Conservation (phyloP, 257 asterid species). For the Primulina tabacum region DNA sequence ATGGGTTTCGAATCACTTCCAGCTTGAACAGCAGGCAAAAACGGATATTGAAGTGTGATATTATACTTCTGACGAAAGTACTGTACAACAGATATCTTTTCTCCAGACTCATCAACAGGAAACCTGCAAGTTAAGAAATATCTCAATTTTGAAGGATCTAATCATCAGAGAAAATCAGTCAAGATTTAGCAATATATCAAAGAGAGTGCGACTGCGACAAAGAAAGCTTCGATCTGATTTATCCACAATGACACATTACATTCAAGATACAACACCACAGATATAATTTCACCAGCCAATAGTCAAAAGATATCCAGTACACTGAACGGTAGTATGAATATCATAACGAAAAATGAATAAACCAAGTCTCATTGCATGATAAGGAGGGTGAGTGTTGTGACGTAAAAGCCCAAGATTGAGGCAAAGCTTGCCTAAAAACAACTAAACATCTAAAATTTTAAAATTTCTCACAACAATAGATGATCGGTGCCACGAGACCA, state of each 20-base stretch:
- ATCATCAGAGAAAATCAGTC: not conserved
- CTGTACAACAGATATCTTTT: conserved; percentile 34
- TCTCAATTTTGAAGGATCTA: not conserved
- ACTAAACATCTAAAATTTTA: no score
- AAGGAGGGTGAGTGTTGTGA: not conserved
- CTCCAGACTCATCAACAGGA: conserved; percentile 40
- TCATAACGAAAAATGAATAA: not conserved
- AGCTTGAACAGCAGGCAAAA: conserved; percentile 60
- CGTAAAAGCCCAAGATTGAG: not conserved
- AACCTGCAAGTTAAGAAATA: conserved; percentile 41
- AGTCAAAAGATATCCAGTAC: not conserved
- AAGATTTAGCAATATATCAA: not conserved
- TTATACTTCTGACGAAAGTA: conserved; percentile 52
- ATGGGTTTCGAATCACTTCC: conserved; percentile 59
- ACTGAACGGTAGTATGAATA: not conserved
- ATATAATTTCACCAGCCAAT: not conserved
- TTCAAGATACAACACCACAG: not conserved
- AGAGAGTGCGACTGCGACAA: not conserved
- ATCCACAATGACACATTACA: not conserved
- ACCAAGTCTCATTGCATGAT: not conserved
- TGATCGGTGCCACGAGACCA: not conserved
- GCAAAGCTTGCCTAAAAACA: not conserved
- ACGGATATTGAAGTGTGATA: conserved; percentile 30
- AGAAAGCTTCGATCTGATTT: not conserved
- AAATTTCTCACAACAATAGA: not conserved